Base-by-base conservation (phyloP, 2,329 filamentous ascomycete species). In the Fonsecaea erecta region DNA sequence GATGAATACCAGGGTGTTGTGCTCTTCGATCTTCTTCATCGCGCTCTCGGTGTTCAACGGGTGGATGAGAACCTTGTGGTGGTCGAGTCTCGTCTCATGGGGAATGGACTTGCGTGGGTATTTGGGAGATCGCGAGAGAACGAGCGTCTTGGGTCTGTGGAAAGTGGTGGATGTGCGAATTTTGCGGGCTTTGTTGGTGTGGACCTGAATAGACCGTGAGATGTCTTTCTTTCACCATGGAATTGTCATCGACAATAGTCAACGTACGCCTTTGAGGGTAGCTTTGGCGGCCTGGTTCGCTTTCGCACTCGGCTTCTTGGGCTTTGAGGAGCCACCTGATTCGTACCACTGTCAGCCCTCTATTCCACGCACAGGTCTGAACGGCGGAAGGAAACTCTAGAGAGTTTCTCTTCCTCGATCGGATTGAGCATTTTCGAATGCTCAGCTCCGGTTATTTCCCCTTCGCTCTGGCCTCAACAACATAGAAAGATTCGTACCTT, bases 1-100 rank as follows among this genome's bases (percentile, higher is more conserved):
- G 75, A 97, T 96, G 88, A 97, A 97, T 80, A 96, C 92, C 60
- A 99, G 89, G 74, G 95, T 99, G 89, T 99, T 99, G 89, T 99
- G 93, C 90, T 99, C 95, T 88, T 99, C 95, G 76, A 99, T 97
- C 91, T 97, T 97, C 92, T 99, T 99, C 94, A 99, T 98, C 78
- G 96, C 95, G 79, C 90, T 95, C 90, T 99, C 95, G 68, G 95
- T 99, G 90, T 99, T 99, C 79, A 99, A 88, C 74, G 95, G 95
- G 89, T 97, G 92, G 79, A 98, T 86, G 82, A 99, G 90, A 81
- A 98, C 87, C 89, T 96, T 97, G 88, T 93, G 91, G 85, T 94
- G 91, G 84, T 99, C 95, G 77, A 99, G 91, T 76, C 93, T 91
- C 75, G 93, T 90, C 79, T 88, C 87, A 81, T 94, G 90, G 77